Conservation (phyloP, 345 rosid species). For the Boechera retrofracta region DNA sequence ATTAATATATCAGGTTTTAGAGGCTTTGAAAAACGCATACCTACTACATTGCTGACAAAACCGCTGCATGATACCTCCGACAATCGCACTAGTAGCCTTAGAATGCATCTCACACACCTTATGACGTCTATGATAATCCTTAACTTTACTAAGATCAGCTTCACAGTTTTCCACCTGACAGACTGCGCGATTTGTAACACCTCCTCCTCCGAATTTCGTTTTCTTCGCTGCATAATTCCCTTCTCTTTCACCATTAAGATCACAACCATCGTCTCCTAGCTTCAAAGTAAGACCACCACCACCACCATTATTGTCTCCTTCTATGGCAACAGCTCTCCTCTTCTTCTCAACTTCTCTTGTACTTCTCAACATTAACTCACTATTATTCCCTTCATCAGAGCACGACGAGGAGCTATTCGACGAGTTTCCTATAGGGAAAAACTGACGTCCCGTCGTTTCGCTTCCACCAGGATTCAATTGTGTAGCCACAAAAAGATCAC, state of each 20-base stretch:
- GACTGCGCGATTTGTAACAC: constrained; percentile 64
- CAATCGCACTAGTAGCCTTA: constrained; percentile 84
- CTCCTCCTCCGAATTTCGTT: constrained; percentile 59
- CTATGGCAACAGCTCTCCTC: constrained; percentile 71
- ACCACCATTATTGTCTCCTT: constrained; percentile 59
- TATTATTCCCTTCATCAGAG: constrained; percentile 77
- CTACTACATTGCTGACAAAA: constrained; percentile 99
- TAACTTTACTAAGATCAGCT: constrained; percentile 86
- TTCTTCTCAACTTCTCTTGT: constrained; percentile 59
- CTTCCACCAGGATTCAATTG: constrained; percentile 58
- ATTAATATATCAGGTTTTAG: not conserved
- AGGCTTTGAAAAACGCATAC: constrained; percentile 49
- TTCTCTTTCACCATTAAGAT: constrained; percentile 48
- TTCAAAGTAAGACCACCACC: constrained; percentile 65
- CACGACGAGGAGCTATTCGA: constrained; percentile 82
- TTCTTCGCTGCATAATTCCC: constrained; percentile 70
- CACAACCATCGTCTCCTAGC: constrained; percentile 68
- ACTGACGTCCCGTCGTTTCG: constrained; percentile 53
- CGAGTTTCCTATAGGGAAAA: constrained; percentile 77
- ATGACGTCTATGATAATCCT: constrained; percentile 97
- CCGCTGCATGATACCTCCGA: constrained; percentile 91
- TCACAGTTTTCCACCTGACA: constrained; percentile 98
- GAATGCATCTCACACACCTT: constrained; percentile 99
- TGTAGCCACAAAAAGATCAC: constrained; percentile 88
- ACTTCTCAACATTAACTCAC: constrained; percentile 47